phyloP scores from a whole-genome alignment of 164 flowering plant genomes.

The Macadamia tetraphylla region DNA sequence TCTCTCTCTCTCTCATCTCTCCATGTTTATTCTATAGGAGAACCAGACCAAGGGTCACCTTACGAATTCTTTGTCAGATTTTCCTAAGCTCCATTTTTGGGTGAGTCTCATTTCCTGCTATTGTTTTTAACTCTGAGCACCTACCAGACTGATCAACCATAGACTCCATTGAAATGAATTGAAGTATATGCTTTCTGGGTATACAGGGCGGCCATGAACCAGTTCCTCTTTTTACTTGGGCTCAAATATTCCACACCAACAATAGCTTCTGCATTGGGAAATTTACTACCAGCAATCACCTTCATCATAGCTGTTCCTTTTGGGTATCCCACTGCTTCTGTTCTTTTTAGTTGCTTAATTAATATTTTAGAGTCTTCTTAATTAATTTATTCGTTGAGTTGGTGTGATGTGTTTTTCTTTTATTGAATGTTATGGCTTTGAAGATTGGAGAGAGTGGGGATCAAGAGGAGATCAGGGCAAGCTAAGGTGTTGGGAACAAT shows the following conservation, averaged over 20 bases:
- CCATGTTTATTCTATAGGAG: slow-evolving; percentile 29
- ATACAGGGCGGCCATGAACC: slow-evolving; percentile 32
- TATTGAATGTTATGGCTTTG: neutral
- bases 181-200: neutral
- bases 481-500: slow-evolving; percentile 75
- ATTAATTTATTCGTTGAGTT: neutral
- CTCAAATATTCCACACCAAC: slow-evolving; percentile 31
- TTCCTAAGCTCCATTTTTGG: slow-evolving; percentile 58
- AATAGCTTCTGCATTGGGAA: slow-evolving; percentile 27
- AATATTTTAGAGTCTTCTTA: neutral
- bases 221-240: slow-evolving; percentile 30
- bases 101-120: slow-evolving; percentile 21
- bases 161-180: neutral
- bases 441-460: slow-evolving; percentile 60
- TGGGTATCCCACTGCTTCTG: slow-evolving; percentile 8
- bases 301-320: slow-evolving; percentile 34
- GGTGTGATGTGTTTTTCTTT: neutral
- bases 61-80: slow-evolving; percentile 34
- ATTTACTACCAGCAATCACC: slow-evolving; percentile 34
- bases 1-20: neutral
- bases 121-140: neutral
- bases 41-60: slow-evolving; percentile 37
- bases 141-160: too few species aligned
- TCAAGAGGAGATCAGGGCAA: slow-evolving; percentile 45
- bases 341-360: neutral